These are phyloP conservation scores for Vitis amurensis DNA, from an alignment of 164 flowering plant species.

Conservation along the genomic window DNA sequence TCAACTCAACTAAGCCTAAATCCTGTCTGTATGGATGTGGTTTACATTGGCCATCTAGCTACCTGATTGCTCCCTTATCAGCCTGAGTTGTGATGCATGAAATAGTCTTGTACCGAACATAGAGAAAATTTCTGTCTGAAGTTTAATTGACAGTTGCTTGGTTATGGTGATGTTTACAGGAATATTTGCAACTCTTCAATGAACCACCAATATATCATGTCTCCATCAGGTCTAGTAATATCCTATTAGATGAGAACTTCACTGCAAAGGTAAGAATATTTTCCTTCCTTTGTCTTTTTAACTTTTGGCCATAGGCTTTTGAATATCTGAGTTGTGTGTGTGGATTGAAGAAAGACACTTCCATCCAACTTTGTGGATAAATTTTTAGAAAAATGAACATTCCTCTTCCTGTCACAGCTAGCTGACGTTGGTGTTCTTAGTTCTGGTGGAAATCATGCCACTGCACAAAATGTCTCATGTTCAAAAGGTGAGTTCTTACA, in stretches of 20 bases:
- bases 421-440: conserved; percentile 48
- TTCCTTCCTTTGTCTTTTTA: not conserved
- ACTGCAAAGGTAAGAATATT: conserved; percentile 56
- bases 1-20: no score
- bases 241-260: conserved; percentile 72
- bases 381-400: not conserved
- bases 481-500: conserved; percentile 34
- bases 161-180: conserved; percentile 42
- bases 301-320: not conserved
- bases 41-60: no score
- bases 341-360: no score
- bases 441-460: conserved; percentile 22
- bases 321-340: no score
- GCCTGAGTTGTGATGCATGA: no score
- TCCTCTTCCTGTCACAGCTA: conserved; percentile 37
- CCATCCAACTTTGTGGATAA: no score
- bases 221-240: conserved; percentile 62
- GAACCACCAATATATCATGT: conserved; percentile 65
- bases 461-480: conserved; percentile 27
- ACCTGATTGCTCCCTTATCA: no score
- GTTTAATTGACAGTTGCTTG: no score
- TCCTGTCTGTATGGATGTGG: no score
- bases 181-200: conserved; percentile 71
- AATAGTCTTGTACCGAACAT: no score
- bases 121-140: no score